phyloP scores from a whole-genome alignment of 2,329 filamentous ascomycete genomes.

The Penicillium sclerotigenum region DNA sequence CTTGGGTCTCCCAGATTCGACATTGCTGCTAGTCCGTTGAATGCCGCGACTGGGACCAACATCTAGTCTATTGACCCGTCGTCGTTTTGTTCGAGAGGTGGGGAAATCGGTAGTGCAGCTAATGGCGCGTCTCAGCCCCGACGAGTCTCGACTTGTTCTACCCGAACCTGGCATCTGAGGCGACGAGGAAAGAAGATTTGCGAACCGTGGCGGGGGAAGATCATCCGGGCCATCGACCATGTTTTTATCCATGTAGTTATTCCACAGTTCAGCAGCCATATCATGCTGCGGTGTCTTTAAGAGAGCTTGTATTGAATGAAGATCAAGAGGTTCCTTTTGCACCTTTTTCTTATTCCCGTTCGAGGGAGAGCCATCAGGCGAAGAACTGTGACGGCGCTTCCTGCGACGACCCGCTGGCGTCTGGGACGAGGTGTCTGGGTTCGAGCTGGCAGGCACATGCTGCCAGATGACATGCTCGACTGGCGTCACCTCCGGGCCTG shows the following conservation, averaged over 20 bases:
- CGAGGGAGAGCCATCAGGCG: constrained; percentile 66
- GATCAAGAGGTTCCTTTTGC: constrained; percentile 50
- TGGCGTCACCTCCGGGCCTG: constrained; percentile 52
- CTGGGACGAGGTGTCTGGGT: constrained; percentile 47
- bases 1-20: constrained; percentile 40
- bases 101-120: constrained; percentile 70
- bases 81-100: constrained; percentile 58
- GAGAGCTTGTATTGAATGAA: constrained; percentile 57
- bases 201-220: constrained; percentile 55
- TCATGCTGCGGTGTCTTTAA: constrained; percentile 68
- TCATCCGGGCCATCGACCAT: constrained; percentile 46
- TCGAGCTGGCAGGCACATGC: constrained; percentile 44
- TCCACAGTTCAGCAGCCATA: constrained; percentile 73
- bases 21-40: constrained; percentile 40
- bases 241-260: constrained; percentile 62
- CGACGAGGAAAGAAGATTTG: constrained; percentile 66
- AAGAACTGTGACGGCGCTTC: constrained; percentile 72
- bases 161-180: constrained; percentile 60
- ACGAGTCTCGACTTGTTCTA: constrained; percentile 43
- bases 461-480: constrained; percentile 63
- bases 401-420: constrained; percentile 47
- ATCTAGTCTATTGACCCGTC: constrained; percentile 54
- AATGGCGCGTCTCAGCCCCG: constrained; percentile 59
- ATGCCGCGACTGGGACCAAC: constrained; percentile 47
- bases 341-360: constrained; percentile 38